These are phyloP conservation scores for Lathyrus tuberosus DNA, from an alignment of 306 rosid genomes.

Conservation along the genomic window DNA sequence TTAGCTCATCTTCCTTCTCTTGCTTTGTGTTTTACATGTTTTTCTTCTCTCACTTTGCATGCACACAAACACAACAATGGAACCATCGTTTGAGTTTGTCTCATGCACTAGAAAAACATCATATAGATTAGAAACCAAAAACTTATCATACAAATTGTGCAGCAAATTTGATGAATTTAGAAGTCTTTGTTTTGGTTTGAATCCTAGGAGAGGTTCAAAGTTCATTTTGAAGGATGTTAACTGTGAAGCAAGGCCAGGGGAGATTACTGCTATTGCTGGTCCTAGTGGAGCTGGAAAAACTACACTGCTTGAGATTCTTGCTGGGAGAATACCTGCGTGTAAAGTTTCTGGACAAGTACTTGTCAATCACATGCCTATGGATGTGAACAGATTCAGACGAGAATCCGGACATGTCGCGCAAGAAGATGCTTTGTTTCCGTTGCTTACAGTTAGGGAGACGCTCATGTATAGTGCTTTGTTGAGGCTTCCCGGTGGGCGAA, in stretches of 20 bases:
- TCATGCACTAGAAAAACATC: slow-evolving; percentile 49
- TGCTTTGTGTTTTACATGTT: slow-evolving; percentile 35
- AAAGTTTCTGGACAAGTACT: slow-evolving; percentile 73
- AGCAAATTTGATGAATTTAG: slow-evolving; percentile 55
- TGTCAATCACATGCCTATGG: slow-evolving; percentile 66
- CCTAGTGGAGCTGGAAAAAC: slow-evolving; percentile 99
- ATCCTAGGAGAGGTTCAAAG: slow-evolving; percentile 45
- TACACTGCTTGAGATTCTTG: slow-evolving; percentile 86
- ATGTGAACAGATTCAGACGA: slow-evolving; percentile 54
- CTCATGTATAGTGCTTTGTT: slow-evolving; percentile 83
- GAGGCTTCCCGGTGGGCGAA: slow-evolving; percentile 65
- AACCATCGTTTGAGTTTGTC: slow-evolving; percentile 47
- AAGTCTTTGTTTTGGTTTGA: slow-evolving; percentile 51
- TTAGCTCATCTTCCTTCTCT: slow-evolving; percentile 72
- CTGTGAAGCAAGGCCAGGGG: slow-evolving; percentile 82
- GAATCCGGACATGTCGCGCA: slow-evolving; percentile 80
- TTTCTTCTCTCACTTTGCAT: slow-evolving; percentile 43
- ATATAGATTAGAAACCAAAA: slow-evolving; percentile 63
- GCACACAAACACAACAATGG: slow-evolving; percentile 50
- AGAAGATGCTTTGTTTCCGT: slow-evolving; percentile 83
- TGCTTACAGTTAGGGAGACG: slow-evolving; percentile 88
- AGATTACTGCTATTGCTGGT: slow-evolving; percentile 88
- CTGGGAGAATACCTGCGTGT: slow-evolving; percentile 60
- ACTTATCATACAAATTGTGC: slow-evolving; percentile 65
- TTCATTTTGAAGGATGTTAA: slow-evolving; percentile 74